Base-by-base conservation (phyloP, 129 eudicot species). In the Helichrysum umbraculigerum region DNA sequence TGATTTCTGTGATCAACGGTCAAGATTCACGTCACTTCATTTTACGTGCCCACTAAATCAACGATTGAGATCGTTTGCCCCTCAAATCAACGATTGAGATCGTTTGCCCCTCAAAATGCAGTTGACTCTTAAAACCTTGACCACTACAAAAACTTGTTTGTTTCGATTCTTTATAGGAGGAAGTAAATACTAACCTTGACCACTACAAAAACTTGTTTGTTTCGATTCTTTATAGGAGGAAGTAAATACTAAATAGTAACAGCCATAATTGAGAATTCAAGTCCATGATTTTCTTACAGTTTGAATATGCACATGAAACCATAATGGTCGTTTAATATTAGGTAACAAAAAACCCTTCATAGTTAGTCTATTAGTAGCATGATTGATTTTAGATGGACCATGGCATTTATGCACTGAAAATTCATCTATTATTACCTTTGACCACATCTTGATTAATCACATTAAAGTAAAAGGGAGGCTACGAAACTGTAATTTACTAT, bases 391-490 rank as follows among this genome's bases (percentile, higher is more conserved):
- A 50, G 42, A 59, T 70, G 82, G 75, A 57, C 71, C 77, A 70
- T 78, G 39, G 15, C 72, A 70, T 70, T 78, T 71, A 71, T 70
- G 29, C 57, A 7, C 20, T 70, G 37, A 50, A 78, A 32, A 44
- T 62, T 17, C 47, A 78, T 70, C 71, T 70, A 70, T 70, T 78
- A 78, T 70, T 70, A 61, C 72, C 30, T 71, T 78, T 78, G 82
- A 71, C 82, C 75, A 33, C 72, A 71, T 71, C 39, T 61, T 61
- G 20, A 47, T 71, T 34, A 59, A 41, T 7, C 21, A 50, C 42
- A 50, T 71, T 44, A 1, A 78, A 61, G 72, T 50, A 78, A 68
- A 77, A 39, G n/a, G 21, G 17, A 39, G 1, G 21, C 41, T 62
- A 47, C n/a, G 5, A 11, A 47, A 47, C 0, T 47, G 47, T 14